phyloP scores from a whole-genome alignment of 495 filamentous ascomycete species.

The Neurospora sp. region DNA sequence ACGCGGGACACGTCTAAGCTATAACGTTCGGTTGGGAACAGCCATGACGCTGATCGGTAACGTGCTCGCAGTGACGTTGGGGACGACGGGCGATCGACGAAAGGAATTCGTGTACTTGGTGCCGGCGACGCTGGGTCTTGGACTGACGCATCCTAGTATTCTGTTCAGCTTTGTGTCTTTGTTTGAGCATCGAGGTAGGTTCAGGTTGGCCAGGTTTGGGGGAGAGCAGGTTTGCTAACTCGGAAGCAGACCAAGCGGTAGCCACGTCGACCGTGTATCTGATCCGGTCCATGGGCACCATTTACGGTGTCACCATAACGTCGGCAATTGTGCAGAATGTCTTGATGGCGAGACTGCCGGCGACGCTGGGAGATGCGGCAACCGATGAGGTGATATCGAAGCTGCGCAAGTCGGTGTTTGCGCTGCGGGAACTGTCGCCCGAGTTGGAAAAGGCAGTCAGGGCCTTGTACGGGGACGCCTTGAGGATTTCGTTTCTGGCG shows the following conservation, averaged over 20 bases:
- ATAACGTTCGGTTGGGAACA: conserved; percentile 46
- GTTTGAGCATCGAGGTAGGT: conserved; percentile 51
- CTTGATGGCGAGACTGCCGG: conserved; percentile 41
- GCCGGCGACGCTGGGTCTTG: conserved; percentile 54
- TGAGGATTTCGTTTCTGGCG: conserved; percentile 38
- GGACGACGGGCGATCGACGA: conserved; percentile 46
- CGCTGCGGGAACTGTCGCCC: conserved; percentile 35
- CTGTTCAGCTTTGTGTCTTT: conserved; percentile 54
- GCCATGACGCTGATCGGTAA: conserved; percentile 53
- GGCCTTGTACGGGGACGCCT: conserved; percentile 39
- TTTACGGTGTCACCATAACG: conserved; percentile 54
- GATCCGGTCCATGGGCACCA: conserved; percentile 52
- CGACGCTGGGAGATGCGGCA: conserved; percentile 35
- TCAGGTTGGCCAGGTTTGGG: no score
- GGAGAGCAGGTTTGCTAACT: conserved; percentile 1
- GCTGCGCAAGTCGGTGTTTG: conserved; percentile 45
- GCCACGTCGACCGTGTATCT: conserved; percentile 56
- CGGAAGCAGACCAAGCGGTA: conserved; percentile 48
- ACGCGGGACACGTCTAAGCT: conserved; percentile 45
- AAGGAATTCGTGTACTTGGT: conserved; percentile 53
- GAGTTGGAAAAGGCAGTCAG: conserved; percentile 40
- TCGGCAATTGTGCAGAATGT: conserved; percentile 56
- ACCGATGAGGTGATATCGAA: conserved; percentile 26
- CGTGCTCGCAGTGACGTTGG: conserved; percentile 40
- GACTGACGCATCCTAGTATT: conserved; percentile 53